These are phyloP conservation scores for Colletotrichum cuscutae DNA, from an alignment of 2,329 filamentous ascomycete species.

Conservation along the genomic window DNA sequence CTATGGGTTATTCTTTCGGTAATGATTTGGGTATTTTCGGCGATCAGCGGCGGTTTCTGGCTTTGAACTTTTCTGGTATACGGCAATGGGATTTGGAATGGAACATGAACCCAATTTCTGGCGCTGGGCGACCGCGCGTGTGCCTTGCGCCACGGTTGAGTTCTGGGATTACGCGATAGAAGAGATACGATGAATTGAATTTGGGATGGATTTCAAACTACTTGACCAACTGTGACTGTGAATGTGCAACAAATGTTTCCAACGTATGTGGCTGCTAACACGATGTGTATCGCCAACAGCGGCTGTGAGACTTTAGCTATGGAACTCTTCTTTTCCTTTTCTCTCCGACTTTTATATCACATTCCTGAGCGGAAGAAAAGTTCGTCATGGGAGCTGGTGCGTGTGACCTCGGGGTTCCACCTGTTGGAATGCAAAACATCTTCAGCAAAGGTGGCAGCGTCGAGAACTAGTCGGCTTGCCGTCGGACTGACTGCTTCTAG, in stretches of 20 bases:
- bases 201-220: constrained; percentile 16
- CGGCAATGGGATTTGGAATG: constrained; percentile 2
- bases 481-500: too few species aligned
- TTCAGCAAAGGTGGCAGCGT: constrained; percentile 21
- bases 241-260: too few species aligned
- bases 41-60: constrained; percentile 6
- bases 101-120: not conserved
- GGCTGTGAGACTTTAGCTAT: not conserved
- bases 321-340: not conserved
- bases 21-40: not conserved
- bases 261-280: not conserved
- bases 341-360: not conserved
- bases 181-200: constrained; percentile 29
- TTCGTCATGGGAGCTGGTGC: not conserved
- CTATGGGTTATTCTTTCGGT: constrained; percentile 1
- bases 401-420: constrained; percentile 4
- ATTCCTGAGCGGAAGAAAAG: not conserved
- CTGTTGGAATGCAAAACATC: constrained; percentile 17
- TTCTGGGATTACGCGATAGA: constrained; percentile 6
- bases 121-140: constrained; percentile 1
- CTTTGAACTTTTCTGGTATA: not conserved
- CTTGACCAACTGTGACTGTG: not conserved
- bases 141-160: not conserved
- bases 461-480: not conserved
- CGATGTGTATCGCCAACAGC: not conserved